Evolutionary conservation across 345 rosid species (phyloP).

Genomic region (Jatropha curcas): DNA sequence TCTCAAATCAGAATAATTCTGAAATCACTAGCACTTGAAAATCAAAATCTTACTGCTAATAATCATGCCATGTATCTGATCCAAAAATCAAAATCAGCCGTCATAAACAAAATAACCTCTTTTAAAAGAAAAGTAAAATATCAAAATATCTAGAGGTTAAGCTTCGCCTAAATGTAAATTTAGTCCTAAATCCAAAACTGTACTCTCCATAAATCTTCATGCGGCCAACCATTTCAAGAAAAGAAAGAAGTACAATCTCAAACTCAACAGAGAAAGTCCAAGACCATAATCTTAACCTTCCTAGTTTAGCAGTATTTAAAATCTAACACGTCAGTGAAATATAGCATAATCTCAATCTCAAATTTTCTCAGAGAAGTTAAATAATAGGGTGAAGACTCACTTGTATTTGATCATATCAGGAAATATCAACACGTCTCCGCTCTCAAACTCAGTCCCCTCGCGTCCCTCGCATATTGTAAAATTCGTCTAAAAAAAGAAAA

Average conservation of each 20-base stretch:
- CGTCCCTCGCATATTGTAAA: constrained; percentile 71
- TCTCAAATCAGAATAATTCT: not conserved
- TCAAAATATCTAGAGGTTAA: not conserved
- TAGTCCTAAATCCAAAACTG: not conserved
- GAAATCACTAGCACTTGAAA: not conserved
- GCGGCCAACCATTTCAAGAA: not conserved
- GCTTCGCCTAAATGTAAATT: too few species aligned
- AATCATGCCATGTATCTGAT: not conserved
- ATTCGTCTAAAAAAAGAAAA: constrained; percentile 45
- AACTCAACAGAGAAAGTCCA: not conserved
- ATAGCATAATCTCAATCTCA: not conserved
- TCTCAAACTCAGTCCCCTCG: constrained; percentile 42
- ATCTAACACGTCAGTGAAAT: not conserved
- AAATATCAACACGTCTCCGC: constrained; percentile 90
- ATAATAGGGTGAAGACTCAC: constrained; percentile 39
- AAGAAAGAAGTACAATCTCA: not conserved
- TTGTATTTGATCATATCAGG: constrained; percentile 91
- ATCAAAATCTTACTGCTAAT: not conserved
- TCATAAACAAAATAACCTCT: not conserved
- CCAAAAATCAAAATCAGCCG: not conserved
- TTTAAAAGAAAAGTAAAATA: not conserved
- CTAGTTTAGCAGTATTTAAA: not conserved
- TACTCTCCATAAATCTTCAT: not conserved
- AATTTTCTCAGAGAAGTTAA: not conserved
- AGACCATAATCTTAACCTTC: not conserved